These are phyloP conservation scores for Tricholoma saponaceum DNA, from an alignment of 768 basidiomycete genomes.

Conservation along the genomic window DNA sequence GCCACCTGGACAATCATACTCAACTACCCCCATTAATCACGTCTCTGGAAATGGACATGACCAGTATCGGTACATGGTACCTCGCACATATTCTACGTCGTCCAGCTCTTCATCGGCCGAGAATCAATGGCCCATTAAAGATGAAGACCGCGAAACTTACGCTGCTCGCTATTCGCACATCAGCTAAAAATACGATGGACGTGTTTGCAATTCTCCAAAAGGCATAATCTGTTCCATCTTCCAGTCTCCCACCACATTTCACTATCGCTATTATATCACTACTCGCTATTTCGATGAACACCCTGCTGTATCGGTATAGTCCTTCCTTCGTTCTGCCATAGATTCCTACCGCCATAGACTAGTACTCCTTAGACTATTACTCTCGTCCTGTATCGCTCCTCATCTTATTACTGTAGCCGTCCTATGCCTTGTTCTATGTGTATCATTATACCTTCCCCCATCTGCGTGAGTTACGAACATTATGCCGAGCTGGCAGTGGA, in stretches of 20 bases:
- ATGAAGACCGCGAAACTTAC: constrained; percentile 25
- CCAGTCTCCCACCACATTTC: not conserved
- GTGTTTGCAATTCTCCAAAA: not conserved
- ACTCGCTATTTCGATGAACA: not conserved
- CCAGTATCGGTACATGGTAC: constrained; percentile 31
- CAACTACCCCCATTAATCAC: constrained; percentile 31
- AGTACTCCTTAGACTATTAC: not conserved
- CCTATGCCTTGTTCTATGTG: constrained; percentile 3
- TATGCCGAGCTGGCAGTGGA: not conserved
- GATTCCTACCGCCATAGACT: constrained; percentile 4
- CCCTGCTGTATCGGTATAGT: constrained; percentile 12
- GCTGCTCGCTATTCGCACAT: constrained; percentile 19
- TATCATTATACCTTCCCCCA: constrained; percentile 2
- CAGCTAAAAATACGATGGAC: constrained; percentile 1
- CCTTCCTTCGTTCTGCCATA: constrained; percentile 7
- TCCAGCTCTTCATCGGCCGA: constrained; percentile 9
- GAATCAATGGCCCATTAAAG: constrained; percentile 21
- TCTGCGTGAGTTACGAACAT: not conserved
- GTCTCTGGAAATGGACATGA: constrained; percentile 27
- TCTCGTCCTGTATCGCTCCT: constrained; percentile 5
- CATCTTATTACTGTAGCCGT: constrained; percentile 14
- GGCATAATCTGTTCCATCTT: constrained; percentile 4
- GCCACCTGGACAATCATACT: constrained; percentile 28
- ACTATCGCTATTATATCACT: not conserved
- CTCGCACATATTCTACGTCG: constrained; percentile 16